Conservation (phyloP, 768 basidiomycete genomes). For the Boletus fagicola region DNA sequence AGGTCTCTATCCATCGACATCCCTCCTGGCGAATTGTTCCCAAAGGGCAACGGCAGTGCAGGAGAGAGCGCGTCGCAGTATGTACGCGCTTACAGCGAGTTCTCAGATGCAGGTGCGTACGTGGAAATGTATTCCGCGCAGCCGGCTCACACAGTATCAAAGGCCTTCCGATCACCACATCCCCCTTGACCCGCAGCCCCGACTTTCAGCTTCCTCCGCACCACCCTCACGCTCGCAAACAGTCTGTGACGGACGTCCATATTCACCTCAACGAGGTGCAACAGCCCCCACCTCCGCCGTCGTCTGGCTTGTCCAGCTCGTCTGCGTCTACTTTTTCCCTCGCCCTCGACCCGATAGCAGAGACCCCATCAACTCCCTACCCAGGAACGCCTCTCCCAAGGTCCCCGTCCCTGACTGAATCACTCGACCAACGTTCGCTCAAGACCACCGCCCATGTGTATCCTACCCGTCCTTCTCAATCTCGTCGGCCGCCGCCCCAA, state of each 20-base stretch:
- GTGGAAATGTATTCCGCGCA: neutral
- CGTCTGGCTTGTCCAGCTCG: conserved; percentile 32
- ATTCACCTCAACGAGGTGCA: conserved; percentile 34
- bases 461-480: conserved; percentile 25
- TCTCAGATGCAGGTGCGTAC: conserved; percentile 23
- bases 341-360: conserved; percentile 48
- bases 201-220: conserved; percentile 52
- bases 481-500: conserved; percentile 38
- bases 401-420: conserved; percentile 29
- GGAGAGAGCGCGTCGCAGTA: conserved; percentile 21
- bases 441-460: conserved; percentile 36
- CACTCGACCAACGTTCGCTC: conserved; percentile 20
- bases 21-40: conserved; percentile 44
- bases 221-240: conserved; percentile 78
- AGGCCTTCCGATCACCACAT: conserved; percentile 3
- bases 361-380: conserved; percentile 39
- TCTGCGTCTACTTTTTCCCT: conserved; percentile 50
- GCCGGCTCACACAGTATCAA: conserved; percentile 11
- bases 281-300: conserved; percentile 13
- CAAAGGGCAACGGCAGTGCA: conserved; percentile 17
- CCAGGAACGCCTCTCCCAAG: conserved; percentile 36
- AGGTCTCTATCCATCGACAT: conserved; percentile 66
- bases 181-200: conserved; percentile 47
- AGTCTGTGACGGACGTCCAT: conserved; percentile 59
- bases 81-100: conserved; percentile 33